Conservation (phyloP, 768 basidiomycete genomes). For the Sarcodon aspratus region DNA sequence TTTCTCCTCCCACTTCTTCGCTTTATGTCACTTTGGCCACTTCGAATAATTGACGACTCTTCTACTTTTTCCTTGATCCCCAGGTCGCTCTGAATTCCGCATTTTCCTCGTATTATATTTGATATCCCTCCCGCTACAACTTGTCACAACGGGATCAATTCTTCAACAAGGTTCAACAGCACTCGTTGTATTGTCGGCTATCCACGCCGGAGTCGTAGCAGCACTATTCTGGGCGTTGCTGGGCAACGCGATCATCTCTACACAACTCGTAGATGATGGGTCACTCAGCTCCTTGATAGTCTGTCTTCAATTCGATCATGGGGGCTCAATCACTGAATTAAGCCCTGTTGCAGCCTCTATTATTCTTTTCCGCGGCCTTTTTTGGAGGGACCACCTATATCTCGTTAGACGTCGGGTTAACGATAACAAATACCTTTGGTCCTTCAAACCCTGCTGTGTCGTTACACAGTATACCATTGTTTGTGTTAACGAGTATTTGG, state of each 20-base stretch:
- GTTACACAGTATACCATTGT: slow-evolving; percentile 63
- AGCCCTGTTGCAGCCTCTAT: slow-evolving; percentile 40
- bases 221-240: slow-evolving; percentile 73
- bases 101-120: slow-evolving; percentile 56
- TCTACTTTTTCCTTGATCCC: neutral
- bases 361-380: slow-evolving; percentile 40
- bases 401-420: slow-evolving; percentile 67
- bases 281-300: slow-evolving; percentile 61
- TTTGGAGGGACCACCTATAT: slow-evolving; percentile 75
- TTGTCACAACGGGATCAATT: slow-evolving; percentile 71
- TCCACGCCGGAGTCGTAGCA: slow-evolving; percentile 71
- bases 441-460: slow-evolving; percentile 42
- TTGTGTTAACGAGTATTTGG: slow-evolving; percentile 74
- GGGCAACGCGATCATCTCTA: slow-evolving; percentile 67
- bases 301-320: slow-evolving; percentile 16
- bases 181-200: slow-evolving; percentile 59
- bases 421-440: slow-evolving; percentile 51
- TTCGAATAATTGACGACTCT: neutral
- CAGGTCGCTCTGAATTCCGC: slow-evolving; percentile 64
- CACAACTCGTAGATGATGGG: slow-evolving; percentile 92
- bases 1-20: neutral
- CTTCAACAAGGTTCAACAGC: slow-evolving; percentile 75
- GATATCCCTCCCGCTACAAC: slow-evolving; percentile 65
- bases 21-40: neutral
- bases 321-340: neutral